A percentile compares a stretch with the other conserved stretches of the same genome.
phyloP scores from a whole-genome alignment of 192 early-diverging fungal species.

The Coemansia sp. region DNA sequence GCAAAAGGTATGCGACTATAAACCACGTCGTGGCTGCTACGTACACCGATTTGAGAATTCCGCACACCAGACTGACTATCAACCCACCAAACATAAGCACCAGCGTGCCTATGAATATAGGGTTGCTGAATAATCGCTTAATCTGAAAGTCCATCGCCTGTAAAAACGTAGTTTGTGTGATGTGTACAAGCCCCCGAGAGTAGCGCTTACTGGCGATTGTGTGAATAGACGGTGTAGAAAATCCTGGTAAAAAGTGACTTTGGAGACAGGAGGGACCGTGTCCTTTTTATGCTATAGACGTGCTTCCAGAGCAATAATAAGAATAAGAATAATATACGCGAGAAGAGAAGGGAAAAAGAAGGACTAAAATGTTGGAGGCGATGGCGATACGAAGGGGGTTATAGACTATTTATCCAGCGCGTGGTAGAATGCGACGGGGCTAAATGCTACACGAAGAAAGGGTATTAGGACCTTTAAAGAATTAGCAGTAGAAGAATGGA shows the following conservation, averaged over 20 bases:
- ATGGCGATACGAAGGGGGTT: too few species aligned
- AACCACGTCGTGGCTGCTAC: constrained; percentile 51
- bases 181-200: not conserved
- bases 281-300: not conserved
- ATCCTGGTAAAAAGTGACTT: too few species aligned
- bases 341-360: not conserved
- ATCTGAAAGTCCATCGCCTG: constrained; percentile 18
- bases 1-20: constrained; percentile 36
- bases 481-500: constrained; percentile 7
- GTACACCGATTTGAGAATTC: constrained; percentile 34
- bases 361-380: not conserved
- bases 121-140: constrained; percentile 42
- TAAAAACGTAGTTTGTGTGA: not conserved
- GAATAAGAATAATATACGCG: constrained; percentile 1
- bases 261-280: not conserved
- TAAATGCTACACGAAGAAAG: not conserved
- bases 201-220: too few species aligned
- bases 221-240: too few species aligned
- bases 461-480: not conserved
- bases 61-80: constrained; percentile 36
- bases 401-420: constrained; percentile 7
- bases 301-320: constrained; percentile 10
- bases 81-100: constrained; percentile 44
- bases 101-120: constrained; percentile 49
- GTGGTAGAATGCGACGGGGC: not conserved